Evolutionary conservation across 129 eudicot genomes (phyloP).

Genomic region (sunflower (Helianthus annuus)): HanXRQr2.0-SUNRISE NC_035444.2:87831905-87832404

Average conservation of each 20-base stretch:
- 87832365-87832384: too few species aligned
- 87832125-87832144: slow-evolving; percentile 16
- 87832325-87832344: too few species aligned
- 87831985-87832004: slow-evolving; percentile 10
- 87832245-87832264: too few species aligned
- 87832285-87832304: too few species aligned
- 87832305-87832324: too few species aligned
- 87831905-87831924: slow-evolving; percentile 44
- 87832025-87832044: slow-evolving; percentile 3
- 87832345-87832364: too few species aligned
- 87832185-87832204: slow-evolving; percentile 4
- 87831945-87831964: background rate
- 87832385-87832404: too few species aligned
- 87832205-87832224: background rate
- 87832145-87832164: slow-evolving; percentile 24
- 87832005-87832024: background rate
- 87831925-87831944: slow-evolving; percentile 43
- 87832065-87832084: background rate
- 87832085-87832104: background rate
- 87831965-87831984: background rate
- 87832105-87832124: slow-evolving; percentile 17
- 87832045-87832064: background rate
- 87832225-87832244: background rate
- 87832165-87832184: slow-evolving; percentile 13
- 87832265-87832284: too few species aligned